These are phyloP conservation scores for Chaetomium tenue DNA, from an alignment of 495 filamentous ascomycete species.

Conservation along the genomic window DNA sequence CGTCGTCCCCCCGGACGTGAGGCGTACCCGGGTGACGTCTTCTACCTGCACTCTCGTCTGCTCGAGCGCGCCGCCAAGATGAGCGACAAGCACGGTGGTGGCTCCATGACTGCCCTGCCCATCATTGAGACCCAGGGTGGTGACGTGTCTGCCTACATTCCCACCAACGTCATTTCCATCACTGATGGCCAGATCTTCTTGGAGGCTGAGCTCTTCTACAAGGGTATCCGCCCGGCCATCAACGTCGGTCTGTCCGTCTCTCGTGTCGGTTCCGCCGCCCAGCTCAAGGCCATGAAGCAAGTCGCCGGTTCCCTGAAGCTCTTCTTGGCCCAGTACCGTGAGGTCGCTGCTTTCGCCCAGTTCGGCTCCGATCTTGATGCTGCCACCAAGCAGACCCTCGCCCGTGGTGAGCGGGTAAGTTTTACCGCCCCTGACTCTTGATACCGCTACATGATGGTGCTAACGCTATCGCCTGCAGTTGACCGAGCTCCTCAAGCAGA, in stretches of 20 bases:
- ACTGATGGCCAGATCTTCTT: constrained; percentile 99
- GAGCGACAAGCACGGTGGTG: constrained; percentile 92
- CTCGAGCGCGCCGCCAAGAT: constrained; percentile 99
- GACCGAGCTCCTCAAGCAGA: constrained; percentile 99
- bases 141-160: constrained; percentile 99
- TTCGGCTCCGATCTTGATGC: constrained; percentile 99
- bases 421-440: background rate
- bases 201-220: constrained; percentile 99
- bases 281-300: constrained; percentile 99
- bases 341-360: constrained; percentile 98
- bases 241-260: constrained; percentile 99
- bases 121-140: constrained; percentile 99
- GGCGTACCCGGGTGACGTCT: constrained; percentile 99
- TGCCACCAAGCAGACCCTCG: constrained; percentile 96
- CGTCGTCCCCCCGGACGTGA: constrained; percentile 99
- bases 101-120: constrained; percentile 95
- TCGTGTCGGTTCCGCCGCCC: constrained; percentile 98
- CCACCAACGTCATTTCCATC: constrained; percentile 99
- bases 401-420: constrained; percentile 95
- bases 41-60: constrained; percentile 99
- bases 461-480: constrained; percentile 49
- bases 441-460: constrained; percentile 16
- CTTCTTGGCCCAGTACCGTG: constrained; percentile 99
- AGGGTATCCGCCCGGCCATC: constrained; percentile 99
- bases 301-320: constrained; percentile 99